A percentile compares a stretch with the other conserved stretches of the same genome.
Evolutionary conservation across 2,329 filamentous ascomycete genomes (phyloP).

Genomic region (Triangularia verruculosa): DNA sequence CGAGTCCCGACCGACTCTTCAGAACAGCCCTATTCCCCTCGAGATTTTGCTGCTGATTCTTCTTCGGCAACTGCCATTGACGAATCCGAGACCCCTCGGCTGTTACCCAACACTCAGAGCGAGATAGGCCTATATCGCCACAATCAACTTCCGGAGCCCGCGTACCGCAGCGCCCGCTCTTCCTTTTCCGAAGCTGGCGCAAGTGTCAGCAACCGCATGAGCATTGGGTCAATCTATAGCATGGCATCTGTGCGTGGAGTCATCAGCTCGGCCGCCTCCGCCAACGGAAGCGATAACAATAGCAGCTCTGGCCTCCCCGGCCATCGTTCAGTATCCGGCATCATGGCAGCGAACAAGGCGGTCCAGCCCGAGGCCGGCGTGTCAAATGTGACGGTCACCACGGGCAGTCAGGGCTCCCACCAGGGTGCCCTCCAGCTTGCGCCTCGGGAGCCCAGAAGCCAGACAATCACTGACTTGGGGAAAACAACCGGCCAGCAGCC

Average conservation of each 20-base stretch:
- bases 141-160: slow-evolving; percentile 46
- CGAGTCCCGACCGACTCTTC: slow-evolving; percentile 4
- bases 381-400: slow-evolving; percentile 53
- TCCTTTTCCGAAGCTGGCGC: slow-evolving; percentile 55
- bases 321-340: slow-evolving; percentile 43
- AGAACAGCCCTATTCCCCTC: slow-evolving; percentile 1
- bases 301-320: slow-evolving; percentile 30
- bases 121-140: slow-evolving; percentile 32
- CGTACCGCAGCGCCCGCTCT: slow-evolving; percentile 41
- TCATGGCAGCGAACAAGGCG: slow-evolving; percentile 44
- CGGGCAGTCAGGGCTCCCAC: slow-evolving; percentile 43
- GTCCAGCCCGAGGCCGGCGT: slow-evolving; percentile 48
- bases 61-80: slow-evolving; percentile 28
- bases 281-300: slow-evolving; percentile 50
- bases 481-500: slow-evolving; percentile 29
- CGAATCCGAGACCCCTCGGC: slow-evolving; percentile 47
- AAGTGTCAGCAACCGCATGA: slow-evolving; percentile 58
- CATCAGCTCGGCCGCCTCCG: slow-evolving; percentile 51
- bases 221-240: slow-evolving; percentile 71
- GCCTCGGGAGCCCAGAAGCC: slow-evolving; percentile 40
- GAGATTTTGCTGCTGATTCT: slow-evolving; percentile 34
- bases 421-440: slow-evolving; percentile 46
- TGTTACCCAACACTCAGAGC: slow-evolving; percentile 33
- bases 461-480: slow-evolving; percentile 43
- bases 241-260: slow-evolving; percentile 58